Evolutionary conservation across 495 filamentous ascomycete species (phyloP), one percentile per base, ranked within the genome.

Genomic region (Penicillium paxilli): DNA sequence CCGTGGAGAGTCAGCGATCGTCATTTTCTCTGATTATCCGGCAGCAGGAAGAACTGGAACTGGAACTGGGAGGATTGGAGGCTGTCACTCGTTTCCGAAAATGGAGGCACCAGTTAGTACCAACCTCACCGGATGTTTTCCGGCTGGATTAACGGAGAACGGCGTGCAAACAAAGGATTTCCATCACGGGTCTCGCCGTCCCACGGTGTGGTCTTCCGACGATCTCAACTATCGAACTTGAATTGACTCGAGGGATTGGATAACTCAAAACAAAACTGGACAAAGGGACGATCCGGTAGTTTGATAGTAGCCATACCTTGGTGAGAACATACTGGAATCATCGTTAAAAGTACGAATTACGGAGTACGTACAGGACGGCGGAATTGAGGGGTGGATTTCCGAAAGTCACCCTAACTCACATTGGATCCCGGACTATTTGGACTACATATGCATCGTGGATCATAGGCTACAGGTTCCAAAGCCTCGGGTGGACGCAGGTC

Each of bases 391-490:
- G n/a, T n/a, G n/a, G n/a, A n/a, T n/a, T n/a, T n/a, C n/a, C n/a
- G n/a, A n/a, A n/a, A n/a, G n/a, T n/a, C n/a, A n/a, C n/a, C n/a
- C n/a, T n/a, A n/a, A n/a, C n/a, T n/a, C 30, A 32, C 11, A 5
- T 12, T 32, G 10, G 28, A n/a, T 26, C 42, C 26, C 35, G 26
- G 30, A 14, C 30, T 17, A 44, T 24, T 46, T 6, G 37, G 26
- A 25, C 30, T 40, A 46, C 28, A 21, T 28, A 51, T 40, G 37
- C 50, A 54, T 60, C 57, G 49, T 52, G 58, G 53, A 57, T 53
- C 53, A 56, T 58, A 52, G 16, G 22, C 30, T 24, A 44, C 44
- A 52, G 46, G 62, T 59, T 65, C 58, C 65, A 68, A 47, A 56
- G 37, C 53, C 48, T 42, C 58, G 58, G 63, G 48, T 59, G 47